phyloP scores from a whole-genome alignment of 202 grass and related monocot species.

The Setaria viridis region DNA sequence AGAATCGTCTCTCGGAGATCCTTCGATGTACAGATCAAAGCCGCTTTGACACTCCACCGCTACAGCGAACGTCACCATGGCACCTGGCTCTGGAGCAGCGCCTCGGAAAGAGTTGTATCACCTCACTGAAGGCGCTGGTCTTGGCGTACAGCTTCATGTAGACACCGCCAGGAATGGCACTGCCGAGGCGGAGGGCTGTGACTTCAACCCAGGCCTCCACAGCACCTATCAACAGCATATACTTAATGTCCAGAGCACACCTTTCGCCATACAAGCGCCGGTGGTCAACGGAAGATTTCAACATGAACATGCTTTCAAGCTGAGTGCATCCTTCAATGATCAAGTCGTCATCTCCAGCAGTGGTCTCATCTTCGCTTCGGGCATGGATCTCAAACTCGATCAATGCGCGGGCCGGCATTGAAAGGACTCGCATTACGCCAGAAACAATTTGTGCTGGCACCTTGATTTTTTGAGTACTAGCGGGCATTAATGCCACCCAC shows the following conservation, averaged over 20 bases:
- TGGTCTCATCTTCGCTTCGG: background rate
- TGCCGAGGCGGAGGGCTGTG: background rate
- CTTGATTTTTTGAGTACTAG: too few species aligned
- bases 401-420: background rate
- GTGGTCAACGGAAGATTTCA: background rate
- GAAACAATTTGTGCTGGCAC: too few species aligned
- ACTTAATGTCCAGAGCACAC: slow-evolving; percentile 46
- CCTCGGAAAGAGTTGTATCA: slow-evolving; percentile 19
- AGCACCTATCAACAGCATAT: background rate
- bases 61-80: slow-evolving; percentile 5
- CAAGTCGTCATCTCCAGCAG: background rate
- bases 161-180: background rate
- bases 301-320: background rate
- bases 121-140: background rate
- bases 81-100: background rate
- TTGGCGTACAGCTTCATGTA: slow-evolving; percentile 36
- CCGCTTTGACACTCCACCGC: background rate
- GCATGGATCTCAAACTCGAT: slow-evolving; percentile 30
- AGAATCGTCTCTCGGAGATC: background rate
- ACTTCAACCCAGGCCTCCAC: slow-evolving; percentile 30
- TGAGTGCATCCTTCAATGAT: slow-evolving; percentile 44
- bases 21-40: slow-evolving; percentile 31
- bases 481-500: too few species aligned
- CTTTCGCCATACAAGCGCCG: slow-evolving; percentile 14
- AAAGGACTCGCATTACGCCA: too few species aligned